Percentiles rank a stretch among this genome's conserved stretches.
Conservation (phyloP, 2,329 filamentous ascomycete species). For the Xylaria sp. region DNA sequence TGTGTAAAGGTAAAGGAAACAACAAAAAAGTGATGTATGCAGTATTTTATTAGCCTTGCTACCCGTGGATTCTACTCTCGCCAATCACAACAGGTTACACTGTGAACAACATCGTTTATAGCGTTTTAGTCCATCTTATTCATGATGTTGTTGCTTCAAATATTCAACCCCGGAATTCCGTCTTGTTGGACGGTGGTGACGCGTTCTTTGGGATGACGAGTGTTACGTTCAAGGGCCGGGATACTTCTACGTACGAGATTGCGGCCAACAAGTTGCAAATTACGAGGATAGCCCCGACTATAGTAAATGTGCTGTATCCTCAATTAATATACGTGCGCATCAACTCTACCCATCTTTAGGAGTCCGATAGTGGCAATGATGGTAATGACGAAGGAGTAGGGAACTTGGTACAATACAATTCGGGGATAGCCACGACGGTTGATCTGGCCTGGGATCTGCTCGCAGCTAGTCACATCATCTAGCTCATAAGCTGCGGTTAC, state of each 20-base stretch:
- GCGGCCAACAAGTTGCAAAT: not conserved
- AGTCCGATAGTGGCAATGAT: not conserved
- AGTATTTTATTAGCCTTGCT: too few species aligned
- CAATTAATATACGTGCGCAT: not conserved
- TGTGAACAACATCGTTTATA: too few species aligned
- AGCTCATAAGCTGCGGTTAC: not conserved
- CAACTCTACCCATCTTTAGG: not conserved
- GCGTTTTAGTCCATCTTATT: too few species aligned
- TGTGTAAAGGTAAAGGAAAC: too few species aligned
- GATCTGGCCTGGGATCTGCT: not conserved
- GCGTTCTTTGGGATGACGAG: not conserved
- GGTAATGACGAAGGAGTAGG: not conserved
- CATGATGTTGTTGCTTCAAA: too few species aligned
- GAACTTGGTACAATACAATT: not conserved
- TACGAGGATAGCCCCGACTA: not conserved
- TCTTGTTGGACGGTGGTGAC: not conserved
- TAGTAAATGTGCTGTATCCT: not conserved
- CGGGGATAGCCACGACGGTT: not conserved
- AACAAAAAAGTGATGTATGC: too few species aligned
- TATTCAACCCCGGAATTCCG: too few species aligned
- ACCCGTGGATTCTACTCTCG: too few species aligned
- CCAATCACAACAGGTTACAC: too few species aligned
- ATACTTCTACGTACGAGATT: not conserved
- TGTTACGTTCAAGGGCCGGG: not conserved
- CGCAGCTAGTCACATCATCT: not conserved